Conservation (phyloP, 345 rosid species). For the Eucalyptus tenuipes region DNA sequence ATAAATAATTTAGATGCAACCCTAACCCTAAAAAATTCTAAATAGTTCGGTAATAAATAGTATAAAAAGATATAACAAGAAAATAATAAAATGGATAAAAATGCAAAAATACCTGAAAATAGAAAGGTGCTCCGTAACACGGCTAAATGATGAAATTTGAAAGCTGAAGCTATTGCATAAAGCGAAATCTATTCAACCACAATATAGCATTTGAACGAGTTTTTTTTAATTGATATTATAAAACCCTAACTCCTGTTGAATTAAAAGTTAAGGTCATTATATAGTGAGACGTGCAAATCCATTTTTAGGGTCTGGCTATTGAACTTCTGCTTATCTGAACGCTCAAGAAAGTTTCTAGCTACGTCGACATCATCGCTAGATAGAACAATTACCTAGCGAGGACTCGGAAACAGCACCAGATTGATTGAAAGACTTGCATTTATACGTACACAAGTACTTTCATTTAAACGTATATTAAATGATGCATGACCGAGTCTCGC, state of each 20-base stretch:
- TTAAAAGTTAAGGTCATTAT: not conserved
- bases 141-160: not conserved
- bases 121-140: not conserved
- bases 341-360: not conserved
- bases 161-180: not conserved
- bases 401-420: not conserved
- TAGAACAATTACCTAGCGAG: not conserved
- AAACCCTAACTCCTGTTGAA: not conserved
- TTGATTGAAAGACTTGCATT: not conserved
- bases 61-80: not conserved
- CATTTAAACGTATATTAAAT: not conserved
- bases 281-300: not conserved
- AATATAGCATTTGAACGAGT: fast-evolving
- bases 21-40: not conserved
- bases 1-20: not conserved
- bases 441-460: not conserved
- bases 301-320: not conserved
- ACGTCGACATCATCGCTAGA: not conserved
- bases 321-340: not conserved
- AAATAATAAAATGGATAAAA: not conserved
- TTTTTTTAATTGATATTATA: not conserved
- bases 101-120: not conserved
- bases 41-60: not conserved
- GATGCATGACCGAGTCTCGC: not conserved
- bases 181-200: not conserved